phyloP scores from a whole-genome alignment of 306 rosid genomes.

The Pyrus communis region DNA sequence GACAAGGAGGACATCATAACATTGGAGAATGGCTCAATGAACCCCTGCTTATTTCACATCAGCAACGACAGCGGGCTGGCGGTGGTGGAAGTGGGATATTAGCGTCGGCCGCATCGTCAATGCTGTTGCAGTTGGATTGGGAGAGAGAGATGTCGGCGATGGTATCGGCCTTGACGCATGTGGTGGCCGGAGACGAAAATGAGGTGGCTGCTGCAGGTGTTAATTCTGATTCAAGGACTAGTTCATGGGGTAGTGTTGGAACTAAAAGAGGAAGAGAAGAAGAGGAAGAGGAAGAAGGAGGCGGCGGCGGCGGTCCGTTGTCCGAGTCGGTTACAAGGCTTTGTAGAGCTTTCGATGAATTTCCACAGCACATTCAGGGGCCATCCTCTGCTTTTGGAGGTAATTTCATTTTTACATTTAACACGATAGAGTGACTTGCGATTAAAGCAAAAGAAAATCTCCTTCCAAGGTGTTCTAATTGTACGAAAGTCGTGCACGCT shows the following conservation, averaged over 20 bases:
- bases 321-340: neutral
- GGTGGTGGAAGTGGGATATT: neutral
- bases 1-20: neutral
- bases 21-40: neutral
- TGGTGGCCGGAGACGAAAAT: constrained; percentile 22
- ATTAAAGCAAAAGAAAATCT: no score
- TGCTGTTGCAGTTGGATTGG: constrained; percentile 15
- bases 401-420: neutral
- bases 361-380: neutral
- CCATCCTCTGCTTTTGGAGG: constrained; percentile 6
- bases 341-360: neutral
- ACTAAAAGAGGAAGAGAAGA: constrained; percentile 22
- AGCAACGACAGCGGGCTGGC: neutral
- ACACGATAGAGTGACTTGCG: no score
- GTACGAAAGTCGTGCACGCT: neutral
- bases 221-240: neutral
- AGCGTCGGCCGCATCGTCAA: neutral
- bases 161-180: constrained; percentile 37
- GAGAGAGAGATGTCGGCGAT: constrained; percentile 37
- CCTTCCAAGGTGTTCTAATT: neutral
- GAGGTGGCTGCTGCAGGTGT: neutral
- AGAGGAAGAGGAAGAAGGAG: neutral
- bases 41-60: constrained; percentile 2
- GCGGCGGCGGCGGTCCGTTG: neutral
- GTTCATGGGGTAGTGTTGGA: neutral